These are phyloP conservation scores for Escovopsis sp. DNA, from an alignment of 2,329 filamentous ascomycete species.

Conservation along the genomic window DNA sequence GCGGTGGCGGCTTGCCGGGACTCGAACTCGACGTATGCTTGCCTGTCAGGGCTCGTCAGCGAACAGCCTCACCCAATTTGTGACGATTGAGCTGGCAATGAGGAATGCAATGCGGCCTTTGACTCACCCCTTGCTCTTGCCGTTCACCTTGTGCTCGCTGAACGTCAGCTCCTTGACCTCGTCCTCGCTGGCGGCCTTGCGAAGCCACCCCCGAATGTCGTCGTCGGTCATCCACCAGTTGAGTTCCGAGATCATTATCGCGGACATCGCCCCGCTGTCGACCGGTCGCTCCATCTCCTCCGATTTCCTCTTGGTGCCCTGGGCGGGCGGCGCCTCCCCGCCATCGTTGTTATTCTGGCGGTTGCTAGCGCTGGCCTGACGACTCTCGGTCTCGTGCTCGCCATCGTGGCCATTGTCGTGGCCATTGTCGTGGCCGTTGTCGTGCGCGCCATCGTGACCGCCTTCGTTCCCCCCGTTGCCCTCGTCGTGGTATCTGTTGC, in stretches of 20 bases:
- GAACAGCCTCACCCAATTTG: too few relatives aligned
- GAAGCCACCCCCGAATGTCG: conserved; percentile 76
- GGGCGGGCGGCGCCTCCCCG: conserved; percentile 12
- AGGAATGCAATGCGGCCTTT: neutral
- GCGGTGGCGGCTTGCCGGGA: conserved; percentile 75
- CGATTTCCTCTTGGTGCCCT: conserved; percentile 46
- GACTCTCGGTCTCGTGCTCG: conserved; percentile 19
- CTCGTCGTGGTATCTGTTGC: conserved; percentile 25
- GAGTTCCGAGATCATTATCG: conserved; percentile 75
- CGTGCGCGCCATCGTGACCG: too few relatives aligned
- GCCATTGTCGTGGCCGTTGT: conserved; percentile 6
- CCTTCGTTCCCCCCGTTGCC: conserved; percentile 14
- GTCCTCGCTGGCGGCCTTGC: conserved; percentile 62
- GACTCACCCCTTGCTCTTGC: conserved; percentile 89
- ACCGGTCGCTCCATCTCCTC: conserved; percentile 38
- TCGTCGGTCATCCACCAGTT: conserved; percentile 98
- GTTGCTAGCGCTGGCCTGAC: conserved; percentile 12
- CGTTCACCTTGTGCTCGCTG: conserved; percentile 97
- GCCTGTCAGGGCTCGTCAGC: conserved; percentile 23
- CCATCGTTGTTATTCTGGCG: conserved; percentile 8
- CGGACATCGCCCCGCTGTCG: conserved; percentile 46
- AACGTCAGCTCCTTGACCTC: conserved; percentile 90
- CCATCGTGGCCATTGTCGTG: conserved; percentile 23
- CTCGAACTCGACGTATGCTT: conserved; percentile 73
- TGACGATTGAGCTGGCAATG: too few relatives aligned